phyloP scores from a whole-genome alignment of 2,329 filamentous ascomycete genomes.

The Aspergillus terreus region DNA sequence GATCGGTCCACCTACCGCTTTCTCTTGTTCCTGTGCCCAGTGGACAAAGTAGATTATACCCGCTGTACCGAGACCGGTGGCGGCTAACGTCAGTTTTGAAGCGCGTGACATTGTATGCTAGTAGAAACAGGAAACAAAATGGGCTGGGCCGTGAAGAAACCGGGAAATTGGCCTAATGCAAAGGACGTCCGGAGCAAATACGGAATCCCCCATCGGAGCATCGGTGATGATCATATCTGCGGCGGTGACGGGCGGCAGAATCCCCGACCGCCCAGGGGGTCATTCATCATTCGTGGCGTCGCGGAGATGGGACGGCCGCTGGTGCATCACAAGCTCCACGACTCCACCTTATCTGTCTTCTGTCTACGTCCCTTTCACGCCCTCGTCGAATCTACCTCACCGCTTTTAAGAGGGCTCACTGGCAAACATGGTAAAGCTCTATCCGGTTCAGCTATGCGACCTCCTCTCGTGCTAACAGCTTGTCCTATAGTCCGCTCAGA shows the following conservation, averaged over 20 bases:
- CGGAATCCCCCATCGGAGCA: conserved; percentile 6
- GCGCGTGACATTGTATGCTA: conserved; percentile 70
- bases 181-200: neutral
- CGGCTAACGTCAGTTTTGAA: conserved; percentile 78
- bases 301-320: conserved; percentile 13
- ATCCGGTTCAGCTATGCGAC: conserved; percentile 3
- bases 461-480: conserved; percentile 7
- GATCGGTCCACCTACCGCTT: conserved; percentile 55
- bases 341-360: conserved; percentile 18
- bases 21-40: conserved; percentile 79
- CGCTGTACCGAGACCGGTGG: conserved; percentile 71
- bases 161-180: neutral
- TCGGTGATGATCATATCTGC: conserved; percentile 24
- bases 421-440: conserved; percentile 28
- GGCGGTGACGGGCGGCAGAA: conserved; percentile 30
- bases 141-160: neutral
- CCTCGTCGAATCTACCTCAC: conserved; percentile 5
- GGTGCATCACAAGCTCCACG: conserved; percentile 26
- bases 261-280: conserved; percentile 28
- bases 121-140: neutral
- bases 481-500: conserved; percentile 78
- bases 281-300: conserved; percentile 26
- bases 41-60: conserved; percentile 83
- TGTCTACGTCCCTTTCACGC: conserved; percentile 6
- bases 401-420: conserved; percentile 7